phyloP scores from a whole-genome alignment of 345 rosid genomes.

The Crucihimalaya himalaica region DNA sequence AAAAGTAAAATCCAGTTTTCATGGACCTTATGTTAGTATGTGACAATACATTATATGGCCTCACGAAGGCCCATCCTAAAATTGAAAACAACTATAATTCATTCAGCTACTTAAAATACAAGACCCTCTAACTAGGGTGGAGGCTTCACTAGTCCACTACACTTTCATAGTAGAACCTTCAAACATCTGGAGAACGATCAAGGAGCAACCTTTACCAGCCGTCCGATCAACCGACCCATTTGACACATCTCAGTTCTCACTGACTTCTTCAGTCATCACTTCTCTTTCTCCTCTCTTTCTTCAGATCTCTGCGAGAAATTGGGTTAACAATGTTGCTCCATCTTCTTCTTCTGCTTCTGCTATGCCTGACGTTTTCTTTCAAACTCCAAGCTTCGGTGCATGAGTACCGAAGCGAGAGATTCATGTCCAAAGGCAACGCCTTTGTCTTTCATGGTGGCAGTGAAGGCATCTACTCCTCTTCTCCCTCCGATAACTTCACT shows the following conservation, averaged over 20 bases:
- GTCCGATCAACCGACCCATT: constrained; percentile 26
- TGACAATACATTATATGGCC: not conserved
- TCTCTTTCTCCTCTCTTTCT: constrained; percentile 7
- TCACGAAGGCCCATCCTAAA: constrained; percentile 9
- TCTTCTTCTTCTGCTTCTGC: constrained; percentile 37
- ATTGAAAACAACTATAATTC: not conserved
- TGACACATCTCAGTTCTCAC: constrained; percentile 37
- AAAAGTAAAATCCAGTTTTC: not conserved
- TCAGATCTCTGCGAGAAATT: constrained; percentile 36
- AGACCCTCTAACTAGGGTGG: not conserved
- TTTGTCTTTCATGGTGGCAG: constrained; percentile 93
- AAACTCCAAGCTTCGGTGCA: constrained; percentile 73
- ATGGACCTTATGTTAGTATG: not conserved
- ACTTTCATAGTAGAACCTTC: constrained; percentile 8
- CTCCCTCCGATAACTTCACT: constrained; percentile 39
- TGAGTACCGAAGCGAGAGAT: constrained; percentile 71
- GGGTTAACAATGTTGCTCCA: constrained; percentile 29
- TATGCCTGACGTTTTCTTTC: constrained; percentile 21
- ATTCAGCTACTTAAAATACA: not conserved
- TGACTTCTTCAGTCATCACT: constrained; percentile 31
- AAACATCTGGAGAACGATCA: constrained; percentile 29
- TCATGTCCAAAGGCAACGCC: constrained; percentile 85
- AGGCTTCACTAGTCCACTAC: not conserved
- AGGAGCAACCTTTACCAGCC: constrained; percentile 33
- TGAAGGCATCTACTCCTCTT: constrained; percentile 86